Evolutionary conservation across 1,139 yeast species (phyloP).

Genomic region (Tardiomyces digboiensis): DNA sequence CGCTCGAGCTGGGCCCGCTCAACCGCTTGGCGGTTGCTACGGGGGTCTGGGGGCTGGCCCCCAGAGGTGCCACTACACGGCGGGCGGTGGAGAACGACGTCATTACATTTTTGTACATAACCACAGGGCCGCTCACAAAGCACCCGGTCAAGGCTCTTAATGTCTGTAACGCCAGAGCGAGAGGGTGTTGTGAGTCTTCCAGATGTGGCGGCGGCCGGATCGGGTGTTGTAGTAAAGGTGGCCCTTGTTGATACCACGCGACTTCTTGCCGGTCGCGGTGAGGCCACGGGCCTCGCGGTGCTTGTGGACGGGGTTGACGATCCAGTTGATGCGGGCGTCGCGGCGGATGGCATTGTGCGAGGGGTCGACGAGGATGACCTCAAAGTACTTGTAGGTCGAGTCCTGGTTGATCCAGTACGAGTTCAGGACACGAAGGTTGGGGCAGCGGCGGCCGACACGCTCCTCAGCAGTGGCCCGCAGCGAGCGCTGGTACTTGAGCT

Average conservation of each 20-base stretch:
- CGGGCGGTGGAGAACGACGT: background rate
- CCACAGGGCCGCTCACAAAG: background rate
- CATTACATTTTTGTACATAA: background rate
- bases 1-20: background rate
- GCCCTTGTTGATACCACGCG: slow-evolving; percentile 99
- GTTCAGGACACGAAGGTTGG: slow-evolving; percentile 98
- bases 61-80: too few relatives aligned
- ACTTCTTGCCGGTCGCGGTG: slow-evolving; percentile 96
- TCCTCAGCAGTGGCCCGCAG: slow-evolving; percentile 98
- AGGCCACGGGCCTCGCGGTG: slow-evolving; percentile 99
- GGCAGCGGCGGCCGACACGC: slow-evolving; percentile 98
- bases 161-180: slow-evolving; percentile 99
- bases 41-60: background rate
- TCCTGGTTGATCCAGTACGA: slow-evolving; percentile 99
- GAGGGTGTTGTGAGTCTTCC: slow-evolving; percentile 99
- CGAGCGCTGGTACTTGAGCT: slow-evolving; percentile 98
- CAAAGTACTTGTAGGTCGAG: slow-evolving; percentile 98
- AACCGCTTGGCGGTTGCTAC: background rate
- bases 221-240: slow-evolving; percentile 97
- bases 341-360: slow-evolving; percentile 98
- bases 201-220: slow-evolving; percentile 97
- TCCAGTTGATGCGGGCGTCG: slow-evolving; percentile 99
- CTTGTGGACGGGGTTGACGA: slow-evolving; percentile 99
- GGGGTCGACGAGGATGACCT: slow-evolving; percentile 96
- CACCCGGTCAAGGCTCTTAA: background rate